phyloP scores from a whole-genome alignment of 2,329 filamentous ascomycete genomes.

The Colletotrichum trifolii region DNA sequence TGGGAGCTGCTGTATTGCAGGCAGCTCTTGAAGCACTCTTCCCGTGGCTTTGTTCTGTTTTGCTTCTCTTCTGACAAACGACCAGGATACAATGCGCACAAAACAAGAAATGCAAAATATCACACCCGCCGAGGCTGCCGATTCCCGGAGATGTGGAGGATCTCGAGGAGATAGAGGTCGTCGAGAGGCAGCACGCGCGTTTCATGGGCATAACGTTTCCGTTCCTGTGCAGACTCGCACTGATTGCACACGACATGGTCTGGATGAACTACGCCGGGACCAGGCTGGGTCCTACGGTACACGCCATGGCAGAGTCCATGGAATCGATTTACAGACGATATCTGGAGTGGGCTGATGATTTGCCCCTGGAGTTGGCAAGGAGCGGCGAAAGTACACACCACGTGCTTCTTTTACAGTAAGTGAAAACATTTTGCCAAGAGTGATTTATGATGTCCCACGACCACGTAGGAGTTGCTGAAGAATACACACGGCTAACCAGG shows the following conservation, averaged over 20 bases:
- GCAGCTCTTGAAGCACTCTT: no score
- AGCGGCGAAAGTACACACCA: constrained; percentile 9
- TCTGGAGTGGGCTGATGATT: constrained; percentile 8
- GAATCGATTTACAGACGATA: constrained; percentile 9
- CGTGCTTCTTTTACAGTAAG: constrained; percentile 24
- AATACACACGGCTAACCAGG: neutral
- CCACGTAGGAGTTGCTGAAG: neutral
- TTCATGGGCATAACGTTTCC: neutral
- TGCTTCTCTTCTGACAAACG: no score
- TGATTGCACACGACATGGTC: constrained; percentile 23
- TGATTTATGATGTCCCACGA: neutral
- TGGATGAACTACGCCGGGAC: constrained; percentile 18
- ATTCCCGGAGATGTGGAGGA: constrained; percentile 10
- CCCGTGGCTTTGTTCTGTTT: no score
- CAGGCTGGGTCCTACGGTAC: neutral
- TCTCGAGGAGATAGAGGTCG: neutral
- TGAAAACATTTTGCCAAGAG: neutral
- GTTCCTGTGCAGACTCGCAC: constrained; percentile 8
- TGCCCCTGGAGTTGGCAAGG: constrained; percentile 12
- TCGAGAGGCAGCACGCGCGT: neutral
- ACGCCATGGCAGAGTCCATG: constrained; percentile 10
- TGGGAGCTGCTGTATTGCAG: no score
- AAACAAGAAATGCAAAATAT: constrained; percentile 11
- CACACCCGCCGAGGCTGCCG: constrained; percentile 6
- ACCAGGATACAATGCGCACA: constrained; percentile 25